phyloP scores from a whole-genome alignment of 75 land plant species.

The Selaginella moellendorffii region DNA sequence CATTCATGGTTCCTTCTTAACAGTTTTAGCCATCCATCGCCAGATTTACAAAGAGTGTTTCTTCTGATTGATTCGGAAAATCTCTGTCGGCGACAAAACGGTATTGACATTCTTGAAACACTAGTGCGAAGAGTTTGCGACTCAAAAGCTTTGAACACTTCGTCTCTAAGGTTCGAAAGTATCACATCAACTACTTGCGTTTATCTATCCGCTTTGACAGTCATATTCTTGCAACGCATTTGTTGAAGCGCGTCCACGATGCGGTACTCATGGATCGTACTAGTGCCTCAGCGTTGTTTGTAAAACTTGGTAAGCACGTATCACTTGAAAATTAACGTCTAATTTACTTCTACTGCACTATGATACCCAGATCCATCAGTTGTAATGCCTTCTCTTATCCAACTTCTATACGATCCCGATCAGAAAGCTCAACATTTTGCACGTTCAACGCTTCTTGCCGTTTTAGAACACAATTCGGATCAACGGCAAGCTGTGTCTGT shows the following conservation, averaged over 20 bases:
- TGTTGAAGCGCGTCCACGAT: constrained; percentile 44
- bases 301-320: constrained; percentile 34
- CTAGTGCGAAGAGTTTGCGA: constrained; percentile 27
- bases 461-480: constrained; percentile 37
- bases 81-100: constrained; percentile 44
- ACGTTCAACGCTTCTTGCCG: constrained; percentile 29
- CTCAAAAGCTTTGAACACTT: constrained; percentile 21
- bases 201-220: constrained; percentile 17
- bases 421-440: constrained; percentile 33
- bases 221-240: constrained; percentile 38
- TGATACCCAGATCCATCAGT: constrained; percentile 57
- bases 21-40: constrained; percentile 29
- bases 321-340: neutral
- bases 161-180: constrained; percentile 22
- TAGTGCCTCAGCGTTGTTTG: constrained; percentile 41
- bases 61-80: constrained; percentile 39
- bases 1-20: no score
- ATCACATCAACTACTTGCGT: neutral
- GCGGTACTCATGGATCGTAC: constrained; percentile 37
- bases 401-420: constrained; percentile 32
- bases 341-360: no score
- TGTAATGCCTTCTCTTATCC: constrained; percentile 44
- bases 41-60: constrained; percentile 39
- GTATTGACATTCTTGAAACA: constrained; percentile 50
- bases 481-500: constrained; percentile 32